Evolutionary conservation across 306 rosid species (phyloP), one percentile per base, ranked within the genome.

Genomic region (Quercus wislizeni): DNA sequence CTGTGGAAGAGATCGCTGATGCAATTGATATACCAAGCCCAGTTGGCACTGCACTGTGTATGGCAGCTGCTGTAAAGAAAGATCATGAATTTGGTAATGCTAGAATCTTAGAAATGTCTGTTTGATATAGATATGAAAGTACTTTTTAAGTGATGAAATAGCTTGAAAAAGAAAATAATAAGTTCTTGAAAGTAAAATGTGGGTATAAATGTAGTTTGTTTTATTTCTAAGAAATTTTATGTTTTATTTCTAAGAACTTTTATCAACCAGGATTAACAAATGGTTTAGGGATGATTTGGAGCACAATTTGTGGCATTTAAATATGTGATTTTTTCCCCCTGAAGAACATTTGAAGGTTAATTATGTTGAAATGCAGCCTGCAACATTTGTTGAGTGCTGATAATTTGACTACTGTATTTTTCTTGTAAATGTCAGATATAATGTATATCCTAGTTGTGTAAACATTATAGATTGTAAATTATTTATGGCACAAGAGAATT

Each of bases 41-140:
- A 71, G 81, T 89, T 82, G 99, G 99, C 83, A 93, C 97, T 76
- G 96, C 99, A 15, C 84, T 95, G 82, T 95, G 99, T 84, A 91
- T 95, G 97, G 99, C 99, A 19, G 98, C 99, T 84, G 94, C 94
- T 75, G 84, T 96, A 59, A 95, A 95, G 90, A 95, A 93, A 80
- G 97, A 91, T 84, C 99, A 91, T 84, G 97, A 95, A 87, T 87
- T 77, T 83, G 99, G 99, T 95, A 91, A 85, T 74, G 21, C 55
- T 70, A 69, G 61, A 62, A 67, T 55, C 72, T 70, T 69, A 55
- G 30, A 31, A 49, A 74, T 51, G 30, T 20, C 62, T 73, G 30
- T 76, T n/a, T 8, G 14, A 68, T 68, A 2, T 35, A 8, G 72
- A 35, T 68, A 68, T 33, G 72, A 19, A 68, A 35, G 13, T 41